A percentile compares a stretch with the other conserved stretches of the same genome.
Conservation (phyloP, 371 early-diverging fungal species). For the Syncephalis fuscata region DNA sequence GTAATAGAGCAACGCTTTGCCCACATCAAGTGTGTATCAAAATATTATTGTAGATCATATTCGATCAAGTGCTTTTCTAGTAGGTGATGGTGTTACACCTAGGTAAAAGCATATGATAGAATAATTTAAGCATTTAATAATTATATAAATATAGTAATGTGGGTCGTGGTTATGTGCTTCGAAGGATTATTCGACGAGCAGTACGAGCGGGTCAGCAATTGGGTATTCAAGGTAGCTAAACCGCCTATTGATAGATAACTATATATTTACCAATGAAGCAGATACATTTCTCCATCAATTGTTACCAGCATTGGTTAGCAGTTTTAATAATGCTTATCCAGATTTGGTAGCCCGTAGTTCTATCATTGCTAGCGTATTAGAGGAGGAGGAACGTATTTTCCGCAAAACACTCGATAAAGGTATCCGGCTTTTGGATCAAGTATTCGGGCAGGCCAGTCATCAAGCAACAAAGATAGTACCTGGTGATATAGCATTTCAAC, state of each 20-base stretch:
- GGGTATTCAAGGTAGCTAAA: slow-evolving; percentile 28
- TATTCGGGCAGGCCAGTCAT: slow-evolving; percentile 25
- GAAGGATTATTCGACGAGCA: slow-evolving; percentile 60
- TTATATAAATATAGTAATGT: slow-evolving; percentile 21
- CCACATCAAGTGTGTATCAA: slow-evolving; percentile 23
- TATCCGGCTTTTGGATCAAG: slow-evolving; percentile 29
- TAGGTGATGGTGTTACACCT: slow-evolving; percentile 63
- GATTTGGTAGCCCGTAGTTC: slow-evolving; percentile 31
- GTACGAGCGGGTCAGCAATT: slow-evolving; percentile 48
- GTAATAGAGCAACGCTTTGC: too few relatives aligned
- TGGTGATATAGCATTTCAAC: slow-evolving; percentile 36
- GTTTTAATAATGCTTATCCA: slow-evolving; percentile 23
- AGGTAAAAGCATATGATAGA: too few relatives aligned
- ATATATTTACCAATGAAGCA: slow-evolving; percentile 23
- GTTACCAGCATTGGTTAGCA: slow-evolving; percentile 27
- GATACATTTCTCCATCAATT: slow-evolving; percentile 41
- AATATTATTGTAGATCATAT: slow-evolving; percentile 64
- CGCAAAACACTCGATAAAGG: slow-evolving; percentile 43
- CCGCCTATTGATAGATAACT: background rate
- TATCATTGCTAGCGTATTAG: slow-evolving; percentile 30
- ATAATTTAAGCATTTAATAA: too few relatives aligned
- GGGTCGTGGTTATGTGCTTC: slow-evolving; percentile 61
- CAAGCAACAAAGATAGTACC: slow-evolving; percentile 18
- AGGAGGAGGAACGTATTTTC: slow-evolving; percentile 51
- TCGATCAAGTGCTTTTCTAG: slow-evolving; percentile 49